Base-by-base conservation (phyloP, 2,329 filamentous ascomycete genomes). In the Truncatella angustata region DNA sequence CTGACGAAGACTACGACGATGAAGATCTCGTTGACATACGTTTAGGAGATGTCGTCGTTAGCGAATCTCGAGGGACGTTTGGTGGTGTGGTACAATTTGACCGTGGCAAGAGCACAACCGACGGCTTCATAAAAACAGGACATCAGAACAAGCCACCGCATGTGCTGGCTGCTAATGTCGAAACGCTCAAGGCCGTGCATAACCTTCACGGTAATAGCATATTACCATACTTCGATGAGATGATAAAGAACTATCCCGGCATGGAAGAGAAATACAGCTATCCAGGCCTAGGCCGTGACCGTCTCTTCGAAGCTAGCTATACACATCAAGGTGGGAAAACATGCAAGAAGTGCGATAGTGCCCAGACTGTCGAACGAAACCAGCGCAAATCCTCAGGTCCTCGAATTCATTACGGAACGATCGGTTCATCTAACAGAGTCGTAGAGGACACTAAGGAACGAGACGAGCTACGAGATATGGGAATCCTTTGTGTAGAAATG, bases 401-500 rank as follows among this genome's bases (percentile, higher is more conserved):
- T 4, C 35, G 18, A 2, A 32, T 51, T 21, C 49, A 51, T 14
- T 51, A 51, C 18, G 49, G 49, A 10, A 51, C 49, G 9, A 51
- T 51, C 10, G 49, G 39, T 4, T 51, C 49, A 18, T 44, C 24
- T 12, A 58, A 63, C 20, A 39, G 10, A 6, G 58, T 62, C 1
- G 53, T 65, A 11, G 58, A 64, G 30, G 44, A 58, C 24, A 54
- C 60, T 2, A 21, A 14, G 4, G 24, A 50, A 6, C 58, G 60
- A n/a, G 54, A 63, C 5, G 32, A 47, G 3, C 49, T 63, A 1
- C 49, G 56, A 0, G 50, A 50, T 2, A 10, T 30, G 6, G 35
- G 50, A 1, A 57, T 54, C 3, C 54, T 63, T 9, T 64, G 57
- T 42, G 39, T 63, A 21, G 58, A 60, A 32, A 60, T 54, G 46